Evolutionary conservation across 495 filamentous ascomycete genomes (phyloP), one percentile per base, ranked within the genome.

Genomic region (Penicillium parvum): DNA sequence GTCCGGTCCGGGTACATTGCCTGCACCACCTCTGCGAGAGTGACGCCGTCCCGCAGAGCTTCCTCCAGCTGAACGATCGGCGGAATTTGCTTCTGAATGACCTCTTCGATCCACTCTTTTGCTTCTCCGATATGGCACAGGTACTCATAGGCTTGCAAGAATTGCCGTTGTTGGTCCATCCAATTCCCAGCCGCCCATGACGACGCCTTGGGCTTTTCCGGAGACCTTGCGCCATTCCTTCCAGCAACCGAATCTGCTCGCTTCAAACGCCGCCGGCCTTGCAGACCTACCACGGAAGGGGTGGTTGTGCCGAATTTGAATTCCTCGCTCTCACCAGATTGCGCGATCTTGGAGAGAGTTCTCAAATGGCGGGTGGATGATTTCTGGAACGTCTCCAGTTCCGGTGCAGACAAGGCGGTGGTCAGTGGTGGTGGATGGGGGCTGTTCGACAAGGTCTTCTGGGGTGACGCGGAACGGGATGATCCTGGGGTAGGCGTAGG

Each of bases 61-160:
- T 99, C 90, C 58, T 99, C 94, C 2, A 99, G 64, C 56, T 96
- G 82, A n/a, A 99, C 86, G 60, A 97, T 95, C 10, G 92, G 85
- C 12, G 94, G 92, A 28, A 97, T 90, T 18, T 84, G 77, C 47
- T 88, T 79, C 41, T 94, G 79, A 33, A 96, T 91, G 19, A 96
- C 79, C 53, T 90, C 89, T 63, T 97, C 92, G 32, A 99, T 94
- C 94, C 94, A 99, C 63, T 97, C 90, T 61, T 97, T 97, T 33
- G 94, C 94, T 74, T 99, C 94, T 52, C 94, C 94, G 56, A 99
- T 97, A 57, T 99, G 94, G 57, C 94, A 99, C 28, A 99, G 81
- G 58, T 99, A 99, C 63, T 99, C 94, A 58, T 99, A 99, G 7
- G 94, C 94, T 64, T 95, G 89, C 23, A 97, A 70, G 58, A 95